Conservation (phyloP, 306 rosid genomes). For the Vigna radiata region DNA sequence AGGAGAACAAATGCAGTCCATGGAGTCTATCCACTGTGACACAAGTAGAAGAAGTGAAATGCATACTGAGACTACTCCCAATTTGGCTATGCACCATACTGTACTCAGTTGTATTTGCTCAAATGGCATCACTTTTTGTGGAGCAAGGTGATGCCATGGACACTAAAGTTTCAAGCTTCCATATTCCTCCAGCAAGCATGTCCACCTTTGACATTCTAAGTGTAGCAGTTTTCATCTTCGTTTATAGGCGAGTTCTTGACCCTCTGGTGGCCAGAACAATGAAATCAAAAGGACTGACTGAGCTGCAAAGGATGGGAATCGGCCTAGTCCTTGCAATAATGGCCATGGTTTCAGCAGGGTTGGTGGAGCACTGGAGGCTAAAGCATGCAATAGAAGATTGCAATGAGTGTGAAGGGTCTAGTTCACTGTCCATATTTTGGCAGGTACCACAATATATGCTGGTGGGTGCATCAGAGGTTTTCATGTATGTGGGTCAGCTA, state of each 20-base stretch:
- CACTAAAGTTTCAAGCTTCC: slow-evolving; percentile 60
- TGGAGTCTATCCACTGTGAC: slow-evolving; percentile 72
- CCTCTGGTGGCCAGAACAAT: slow-evolving; percentile 50
- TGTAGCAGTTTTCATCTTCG: slow-evolving; percentile 71
- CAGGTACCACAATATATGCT: slow-evolving; percentile 77
- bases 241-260: slow-evolving; percentile 60
- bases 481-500: slow-evolving; percentile 84
- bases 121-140: slow-evolving; percentile 86
- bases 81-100: slow-evolving; percentile 84
- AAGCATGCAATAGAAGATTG: slow-evolving; percentile 50
- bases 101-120: slow-evolving; percentile 85
- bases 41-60: slow-evolving; percentile 87
- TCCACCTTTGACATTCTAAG: slow-evolving; percentile 82
- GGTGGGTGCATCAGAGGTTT: slow-evolving; percentile 82
- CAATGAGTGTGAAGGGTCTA: slow-evolving; percentile 49
- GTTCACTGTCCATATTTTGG: slow-evolving; percentile 76
- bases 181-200: slow-evolving; percentile 90
- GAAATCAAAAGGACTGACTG: slow-evolving; percentile 57
- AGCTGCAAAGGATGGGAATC: slow-evolving; percentile 86
- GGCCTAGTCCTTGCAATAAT: slow-evolving; percentile 71
- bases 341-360: slow-evolving; percentile 76
- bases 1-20: slow-evolving; percentile 51
- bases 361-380: slow-evolving; percentile 64
- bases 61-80: slow-evolving; percentile 76
- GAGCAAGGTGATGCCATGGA: slow-evolving; percentile 88